These are phyloP conservation scores for Punctularia strigosozonata DNA, from an alignment of 768 basidiomycete species.

Conservation along the genomic window DNA sequence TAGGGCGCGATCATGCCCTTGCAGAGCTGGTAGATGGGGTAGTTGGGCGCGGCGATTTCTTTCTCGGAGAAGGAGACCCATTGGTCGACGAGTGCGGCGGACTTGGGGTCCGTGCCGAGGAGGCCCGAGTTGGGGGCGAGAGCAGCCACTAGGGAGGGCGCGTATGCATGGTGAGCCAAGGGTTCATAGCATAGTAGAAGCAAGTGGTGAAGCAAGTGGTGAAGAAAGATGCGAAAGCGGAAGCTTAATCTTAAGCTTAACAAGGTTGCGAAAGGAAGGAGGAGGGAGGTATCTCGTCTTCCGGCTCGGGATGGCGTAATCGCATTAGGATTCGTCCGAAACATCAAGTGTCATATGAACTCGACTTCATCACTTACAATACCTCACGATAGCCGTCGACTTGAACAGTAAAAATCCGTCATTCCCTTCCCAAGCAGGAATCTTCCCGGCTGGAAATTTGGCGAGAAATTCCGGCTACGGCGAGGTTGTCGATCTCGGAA, in stretches of 20 bases:
- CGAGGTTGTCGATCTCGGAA: too few species aligned
- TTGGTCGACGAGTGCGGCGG: constrained; percentile 71
- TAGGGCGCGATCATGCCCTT: constrained; percentile 47
- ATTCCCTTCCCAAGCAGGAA: constrained; percentile 68
- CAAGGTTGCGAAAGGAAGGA: constrained; percentile 73
- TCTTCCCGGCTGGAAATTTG: constrained; percentile 76
- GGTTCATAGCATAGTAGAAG: constrained; percentile 1
- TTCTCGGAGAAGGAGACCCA: constrained; percentile 70
- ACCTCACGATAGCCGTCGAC: constrained; percentile 70
- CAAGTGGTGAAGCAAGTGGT: constrained; percentile 5
- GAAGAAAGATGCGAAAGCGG: constrained; percentile 34
- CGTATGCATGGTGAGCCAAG: too few species aligned
- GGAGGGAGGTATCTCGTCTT: constrained; percentile 30
- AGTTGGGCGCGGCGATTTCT: constrained; percentile 37
- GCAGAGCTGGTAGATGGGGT: constrained; percentile 30
- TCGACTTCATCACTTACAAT: constrained; percentile 49
- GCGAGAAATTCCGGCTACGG: constrained; percentile 52
- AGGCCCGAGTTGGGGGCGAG: constrained; percentile 72
- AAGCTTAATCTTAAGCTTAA: constrained; percentile 54
- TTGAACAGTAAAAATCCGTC: constrained; percentile 78
- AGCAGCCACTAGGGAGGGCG: constrained; percentile 53
- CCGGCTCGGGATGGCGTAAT: too few species aligned
- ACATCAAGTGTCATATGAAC: constrained; percentile 8
- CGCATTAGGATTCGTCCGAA: constrained; percentile 13
- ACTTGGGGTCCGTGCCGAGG: constrained; percentile 51